Evolutionary conservation across 768 basidiomycete species (phyloP), one percentile per base, ranked within the genome.

Genomic region (Macrolepiota albuminosa): DNA sequence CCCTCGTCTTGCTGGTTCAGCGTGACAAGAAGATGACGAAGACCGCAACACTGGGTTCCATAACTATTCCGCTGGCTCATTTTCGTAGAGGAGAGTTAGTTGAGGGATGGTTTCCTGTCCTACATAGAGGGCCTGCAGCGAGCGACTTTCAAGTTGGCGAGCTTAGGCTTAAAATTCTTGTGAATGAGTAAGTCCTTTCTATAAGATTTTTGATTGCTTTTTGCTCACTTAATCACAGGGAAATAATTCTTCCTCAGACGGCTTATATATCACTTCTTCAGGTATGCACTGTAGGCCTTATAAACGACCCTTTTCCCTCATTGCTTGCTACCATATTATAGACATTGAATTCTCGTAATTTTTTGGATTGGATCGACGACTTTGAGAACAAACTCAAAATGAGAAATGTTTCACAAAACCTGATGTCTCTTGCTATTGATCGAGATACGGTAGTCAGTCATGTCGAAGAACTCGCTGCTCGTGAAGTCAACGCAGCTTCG

Each of bases 101-200:
- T 6, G 92, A 95, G 68, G 93, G 93, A 14, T 95, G 90, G 90
- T 94, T 86, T 71, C 88, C 91, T 14, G 83, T 93, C 3, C 73
- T 89, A 55, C 80, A 82, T 46, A 68, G 75, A 45, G 82, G 79
- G 42, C 72, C 78, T 10, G 67, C 77, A 43, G 73, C 78, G 34
- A 76, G 75, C 26, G 81, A 85, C 64, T 67, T 83, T 47, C 87
- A 89, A 67, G 79, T 85, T 6, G 93, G 93, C 40, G 91, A 94
- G 66, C 73, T 94, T 47, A 81, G 86, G 52, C 72, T 95, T 66
- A 88, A 86, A 66, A 69, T 94, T 53, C 76, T 81, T 60, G 85
- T 94, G 10, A 83, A 89, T 60, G 93, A 95, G 89, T 91, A 61
- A 63, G 81, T 77, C 42, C 8, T 21, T 54, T 42, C 50, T 56